Percentiles rank a stretch among this genome's conserved stretches.
Conservation (phyloP, 148 eudicot species). For the Chenopodium formosanum region DNA sequence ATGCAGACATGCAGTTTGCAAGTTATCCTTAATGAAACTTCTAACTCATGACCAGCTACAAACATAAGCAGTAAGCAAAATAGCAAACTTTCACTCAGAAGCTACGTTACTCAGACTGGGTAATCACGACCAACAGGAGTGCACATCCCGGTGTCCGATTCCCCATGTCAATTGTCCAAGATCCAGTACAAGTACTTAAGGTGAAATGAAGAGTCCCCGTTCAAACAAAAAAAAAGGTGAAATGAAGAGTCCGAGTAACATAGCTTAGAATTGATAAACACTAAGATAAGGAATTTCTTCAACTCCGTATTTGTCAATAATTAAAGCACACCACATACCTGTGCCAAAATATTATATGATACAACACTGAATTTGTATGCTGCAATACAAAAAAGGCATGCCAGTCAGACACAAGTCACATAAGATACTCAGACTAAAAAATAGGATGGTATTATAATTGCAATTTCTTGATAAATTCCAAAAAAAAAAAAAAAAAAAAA, state of each 20-base stretch:
- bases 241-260: too few relatives aligned
- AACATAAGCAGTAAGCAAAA: not conserved
- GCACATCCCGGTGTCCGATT: too few relatives aligned
- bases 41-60: not conserved
- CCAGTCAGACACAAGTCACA: slow-evolving; percentile 16
- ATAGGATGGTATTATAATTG: not conserved
- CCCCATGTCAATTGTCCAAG: too few relatives aligned
- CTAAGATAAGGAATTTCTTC: not conserved
- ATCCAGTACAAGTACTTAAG: too few relatives aligned
- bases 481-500: not conserved
- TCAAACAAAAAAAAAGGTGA: too few relatives aligned
- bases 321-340: slow-evolving; percentile 43
- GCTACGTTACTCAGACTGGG: too few relatives aligned
- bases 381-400: slow-evolving; percentile 32
- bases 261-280: not conserved
- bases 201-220: too few relatives aligned
- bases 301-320: not conserved
- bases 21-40: not conserved
- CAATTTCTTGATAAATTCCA: not conserved
- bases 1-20: not conserved
- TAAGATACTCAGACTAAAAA: not conserved
- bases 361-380: slow-evolving; percentile 75
- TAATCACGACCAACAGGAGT: too few relatives aligned
- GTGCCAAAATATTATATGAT: slow-evolving; percentile 90
- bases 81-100: not conserved